Evolutionary conservation across 2,329 filamentous ascomycete genomes (phyloP), one percentile per base, ranked within the genome.

Genomic region (Neofusicoccum laricinum): DNA sequence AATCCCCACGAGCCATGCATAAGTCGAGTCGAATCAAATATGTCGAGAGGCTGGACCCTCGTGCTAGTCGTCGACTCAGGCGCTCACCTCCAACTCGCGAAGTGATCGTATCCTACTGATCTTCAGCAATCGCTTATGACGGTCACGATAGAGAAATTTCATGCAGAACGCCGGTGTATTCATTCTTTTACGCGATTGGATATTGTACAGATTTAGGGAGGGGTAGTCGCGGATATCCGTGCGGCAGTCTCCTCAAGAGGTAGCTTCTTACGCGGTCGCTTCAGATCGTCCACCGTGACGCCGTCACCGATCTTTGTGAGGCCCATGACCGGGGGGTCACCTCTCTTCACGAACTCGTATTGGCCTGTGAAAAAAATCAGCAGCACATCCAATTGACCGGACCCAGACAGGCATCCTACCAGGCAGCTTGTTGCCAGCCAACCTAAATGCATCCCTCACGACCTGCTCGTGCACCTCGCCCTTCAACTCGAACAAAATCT

Each of bases 381-480:
- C 7, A 36, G 40, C 17, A 49, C n/a, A 15, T 45, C 11, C 8
- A 17, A 21, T 51, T 15, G 21, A 45, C 14, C 10, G 19, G 30
- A 8, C 19, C 14, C 14, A 4, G n/a, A 21, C 14, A 1, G 4
- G 48, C 15, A 11, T 69, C 87, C 76, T 80, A 93, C 92, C 93
- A 58, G 95, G 95, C 78, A 99, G 82, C 82, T 99, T 99, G 79
- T 96, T 92, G 46, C 92, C 95, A 15, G 95, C 95, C 76, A 99
- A 81, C 68, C 95, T 86, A 80, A 99, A 96, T 36, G 95, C 95
- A 82, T 99, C 95, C 70, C 89, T 87, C 21, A 91, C 93, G 68
- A 99, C 88, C 81, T 97, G 91, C 82, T 99, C 95, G 85, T 99
- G 95, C 68, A 98, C 75, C 71, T 93, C 87, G 50, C 95, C 95